A percentile compares a stretch with the other conserved stretches of the same genome.
Evolutionary conservation across 2,329 filamentous ascomycete species (phyloP).

Genomic region (Xylariaceae sp.): DNA sequence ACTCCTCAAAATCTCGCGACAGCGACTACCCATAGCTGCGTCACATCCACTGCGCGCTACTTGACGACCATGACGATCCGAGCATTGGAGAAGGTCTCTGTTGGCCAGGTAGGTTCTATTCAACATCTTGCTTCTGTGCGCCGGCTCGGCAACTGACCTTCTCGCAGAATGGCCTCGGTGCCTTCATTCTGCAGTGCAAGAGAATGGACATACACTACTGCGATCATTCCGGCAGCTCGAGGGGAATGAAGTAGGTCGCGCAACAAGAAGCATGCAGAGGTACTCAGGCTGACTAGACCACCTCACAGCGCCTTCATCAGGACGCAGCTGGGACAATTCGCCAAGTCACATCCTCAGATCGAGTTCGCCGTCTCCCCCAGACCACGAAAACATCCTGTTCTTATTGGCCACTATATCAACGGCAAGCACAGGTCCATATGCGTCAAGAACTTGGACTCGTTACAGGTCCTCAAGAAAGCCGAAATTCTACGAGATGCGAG

Average conservation of each 20-base stretch:
- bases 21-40: conserved; percentile 1
- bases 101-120: conserved; percentile 41
- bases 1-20: conserved; percentile 12
- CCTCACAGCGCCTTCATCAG: conserved; percentile 67
- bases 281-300: conserved; percentile 17
- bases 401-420: conserved; percentile 89
- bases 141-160: background rate
- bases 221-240: conserved; percentile 89
- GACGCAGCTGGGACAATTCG: conserved; percentile 68
- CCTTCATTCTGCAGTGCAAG: conserved; percentile 96
- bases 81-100: conserved; percentile 44
- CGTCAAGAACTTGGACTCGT: conserved; percentile 75
- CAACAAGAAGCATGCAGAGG: too few species aligned
- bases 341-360: conserved; percentile 73
- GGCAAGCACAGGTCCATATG: conserved; percentile 79
- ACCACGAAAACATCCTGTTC: conserved; percentile 80
- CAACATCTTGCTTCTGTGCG: too few species aligned
- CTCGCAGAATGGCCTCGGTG: conserved; percentile 82
- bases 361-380: conserved; percentile 88
- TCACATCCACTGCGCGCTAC: too few species aligned
- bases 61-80: conserved; percentile 51
- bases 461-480: conserved; percentile 75
- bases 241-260: conserved; percentile 73
- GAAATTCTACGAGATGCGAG: conserved; percentile 65
- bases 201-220: conserved; percentile 95